These are phyloP conservation scores for Dendrobium officinale DNA, from an alignment of 106 monocot genomes.

Conservation along the genomic window DNA sequence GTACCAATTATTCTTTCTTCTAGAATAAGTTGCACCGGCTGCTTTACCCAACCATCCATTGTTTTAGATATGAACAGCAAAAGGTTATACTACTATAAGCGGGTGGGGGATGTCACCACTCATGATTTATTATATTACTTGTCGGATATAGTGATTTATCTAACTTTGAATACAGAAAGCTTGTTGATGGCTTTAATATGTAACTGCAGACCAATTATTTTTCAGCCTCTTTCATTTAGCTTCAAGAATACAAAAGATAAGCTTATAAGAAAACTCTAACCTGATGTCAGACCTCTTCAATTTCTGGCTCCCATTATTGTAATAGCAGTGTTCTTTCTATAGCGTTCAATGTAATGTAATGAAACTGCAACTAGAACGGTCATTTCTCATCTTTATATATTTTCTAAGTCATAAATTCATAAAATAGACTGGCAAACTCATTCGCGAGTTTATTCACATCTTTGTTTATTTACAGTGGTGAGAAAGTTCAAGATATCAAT, in stretches of 20 bases:
- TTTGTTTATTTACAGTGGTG: constrained; percentile 44
- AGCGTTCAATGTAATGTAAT: background rate
- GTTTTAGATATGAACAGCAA: background rate
- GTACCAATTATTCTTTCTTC: background rate
- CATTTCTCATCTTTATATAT: background rate
- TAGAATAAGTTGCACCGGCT: background rate
- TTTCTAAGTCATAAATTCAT: background rate
- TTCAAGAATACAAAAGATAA: background rate
- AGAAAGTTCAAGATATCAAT: constrained; percentile 46
- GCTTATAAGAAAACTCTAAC: background rate
- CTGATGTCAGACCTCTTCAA: background rate
- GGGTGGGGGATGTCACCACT: background rate
- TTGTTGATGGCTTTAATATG: background rate
- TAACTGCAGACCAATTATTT: background rate
- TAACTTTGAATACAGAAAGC: background rate
- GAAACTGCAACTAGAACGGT: background rate
- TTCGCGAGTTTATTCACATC: background rate
- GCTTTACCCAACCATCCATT: background rate
- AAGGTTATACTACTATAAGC: background rate
- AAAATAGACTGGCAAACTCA: background rate
- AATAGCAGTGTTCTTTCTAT: background rate
- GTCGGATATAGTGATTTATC: background rate
- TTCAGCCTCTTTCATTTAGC: background rate
- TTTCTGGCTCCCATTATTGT: background rate
- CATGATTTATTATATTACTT: background rate